phyloP scores from a whole-genome alignment of 768 basidiomycete species.

The Pulveroboletus frians region DNA sequence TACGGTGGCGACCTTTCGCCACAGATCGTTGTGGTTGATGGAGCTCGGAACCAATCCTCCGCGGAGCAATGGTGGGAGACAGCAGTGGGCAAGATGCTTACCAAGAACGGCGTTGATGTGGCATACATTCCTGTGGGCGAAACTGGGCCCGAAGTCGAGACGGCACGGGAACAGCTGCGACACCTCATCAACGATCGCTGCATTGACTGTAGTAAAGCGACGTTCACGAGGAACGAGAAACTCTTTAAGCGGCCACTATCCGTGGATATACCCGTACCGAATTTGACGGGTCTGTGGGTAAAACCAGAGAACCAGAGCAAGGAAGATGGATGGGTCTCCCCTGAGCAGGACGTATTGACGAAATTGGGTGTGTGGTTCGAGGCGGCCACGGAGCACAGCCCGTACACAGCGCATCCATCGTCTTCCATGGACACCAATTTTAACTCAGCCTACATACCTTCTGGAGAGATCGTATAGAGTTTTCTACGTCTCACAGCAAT shows the following conservation, averaged over 20 bases:
- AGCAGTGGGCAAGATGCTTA: background rate
- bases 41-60: constrained; percentile 8
- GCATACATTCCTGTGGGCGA: constrained; percentile 5
- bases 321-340: background rate
- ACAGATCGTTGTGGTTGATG: constrained; percentile 20
- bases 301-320: constrained; percentile 3
- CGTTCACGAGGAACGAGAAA: constrained; percentile 2
- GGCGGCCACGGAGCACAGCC: background rate
- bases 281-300: constrained; percentile 7
- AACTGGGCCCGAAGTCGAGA: background rate
- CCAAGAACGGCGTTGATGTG: constrained; percentile 8
- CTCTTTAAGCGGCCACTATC: constrained; percentile 11
- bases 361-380: constrained; percentile 17
- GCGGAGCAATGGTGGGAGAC: constrained; percentile 23
- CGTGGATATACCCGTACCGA: constrained; percentile 13
- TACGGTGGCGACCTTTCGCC: constrained; percentile 27
- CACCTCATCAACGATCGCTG: constrained; percentile 18
- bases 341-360: constrained; percentile 19
- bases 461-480: background rate
- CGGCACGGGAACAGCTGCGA: constrained; percentile 5
- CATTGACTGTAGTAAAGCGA: constrained; percentile 18
- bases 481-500: background rate
- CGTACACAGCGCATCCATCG: background rate
- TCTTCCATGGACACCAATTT: background rate
- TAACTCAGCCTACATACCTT: background rate